Base-by-base conservation (phyloP, 2,329 filamentous ascomycete species). In the Passalora sequoiae region DNA sequence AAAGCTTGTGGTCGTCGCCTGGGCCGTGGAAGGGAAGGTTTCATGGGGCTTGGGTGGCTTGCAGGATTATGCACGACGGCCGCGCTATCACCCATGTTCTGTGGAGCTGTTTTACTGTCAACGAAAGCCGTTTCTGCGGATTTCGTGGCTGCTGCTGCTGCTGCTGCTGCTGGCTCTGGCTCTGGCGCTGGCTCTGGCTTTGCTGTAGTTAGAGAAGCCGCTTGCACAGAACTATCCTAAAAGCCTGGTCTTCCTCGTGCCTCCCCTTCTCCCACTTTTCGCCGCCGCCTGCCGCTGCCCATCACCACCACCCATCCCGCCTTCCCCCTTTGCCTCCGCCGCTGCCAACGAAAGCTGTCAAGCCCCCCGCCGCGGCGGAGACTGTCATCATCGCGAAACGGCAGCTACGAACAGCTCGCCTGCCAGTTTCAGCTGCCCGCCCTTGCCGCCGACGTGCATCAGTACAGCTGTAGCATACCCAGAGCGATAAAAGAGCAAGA, bases 341-440 rank as follows among this genome's bases (percentile, higher is more conserved):
- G 20, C 40, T 21, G 29, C 27, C 30, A 25, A 7, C 6, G n/a
- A n/a, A n/a, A n/a, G n/a, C n/a, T n/a, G n/a, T n/a, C n/a, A n/a
- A n/a, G n/a, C n/a, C n/a, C n/a, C n/a, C 10, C 40, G 25, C 22
- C 40, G 40, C 40, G 30, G 30, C 40, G 33, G 33, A 36, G 19
- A 12, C 16, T 20, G 32, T 33, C 22, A 21, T 36, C 40, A 24
- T 8, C 24, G 24, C 24, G 24, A 6, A 33, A 19, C 30, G 17
- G 17, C 30, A 19, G 9, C 20, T 15, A 19, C 5, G 30, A 33
- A 17, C 7, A 33, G 28, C 28, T 31, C 28, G 28, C 28, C 28
- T 16, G 10, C 3, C 10, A 10, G 40, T 43, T 36, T 43, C 40
- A 43, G 29, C 40, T 36, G 30, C 20, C 31, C 40, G 31, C 40